phyloP scores from a whole-genome alignment of 495 filamentous ascomycete genomes.

The Cercophora sp. region DNA sequence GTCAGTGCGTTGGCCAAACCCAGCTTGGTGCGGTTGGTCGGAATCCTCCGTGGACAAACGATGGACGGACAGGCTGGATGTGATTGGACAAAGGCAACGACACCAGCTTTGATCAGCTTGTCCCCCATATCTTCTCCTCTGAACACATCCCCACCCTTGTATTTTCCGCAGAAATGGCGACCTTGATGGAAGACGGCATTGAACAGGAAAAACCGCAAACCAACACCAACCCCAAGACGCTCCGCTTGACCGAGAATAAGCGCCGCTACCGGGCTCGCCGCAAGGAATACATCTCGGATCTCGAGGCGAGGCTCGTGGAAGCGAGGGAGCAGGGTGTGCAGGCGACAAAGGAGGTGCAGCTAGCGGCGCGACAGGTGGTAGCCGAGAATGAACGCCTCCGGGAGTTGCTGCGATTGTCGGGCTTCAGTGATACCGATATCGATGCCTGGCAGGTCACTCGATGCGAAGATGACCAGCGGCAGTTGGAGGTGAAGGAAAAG shows the following conservation, averaged over 20 bases:
- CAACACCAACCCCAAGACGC: background rate
- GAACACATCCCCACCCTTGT: background rate
- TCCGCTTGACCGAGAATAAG: conserved; percentile 14
- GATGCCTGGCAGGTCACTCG: too few species aligned
- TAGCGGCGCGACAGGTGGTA: conserved; percentile 6
- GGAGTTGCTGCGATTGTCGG: conserved; percentile 1
- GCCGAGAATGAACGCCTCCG: conserved; percentile 8
- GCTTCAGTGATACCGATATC: conserved; percentile 8
- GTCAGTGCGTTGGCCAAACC: too few species aligned
- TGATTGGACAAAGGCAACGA: background rate
- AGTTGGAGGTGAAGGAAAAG: too few species aligned
- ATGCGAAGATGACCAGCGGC: too few species aligned
- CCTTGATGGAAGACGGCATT: background rate
- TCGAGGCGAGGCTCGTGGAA: conserved; percentile 4
- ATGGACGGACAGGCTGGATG: background rate
- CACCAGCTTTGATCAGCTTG: background rate
- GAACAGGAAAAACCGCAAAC: background rate
- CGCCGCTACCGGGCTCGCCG: conserved; percentile 11
- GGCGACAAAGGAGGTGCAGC: conserved; percentile 11
- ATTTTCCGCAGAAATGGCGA: background rate
- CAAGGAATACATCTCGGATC: conserved; percentile 12
- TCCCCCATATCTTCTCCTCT: background rate
- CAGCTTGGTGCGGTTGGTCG: background rate
- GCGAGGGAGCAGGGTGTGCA: conserved; percentile 3
- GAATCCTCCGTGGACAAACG: background rate